Conservation (phyloP, 2,329 filamentous ascomycete species). For the Alternaria gansuensis region DNA sequence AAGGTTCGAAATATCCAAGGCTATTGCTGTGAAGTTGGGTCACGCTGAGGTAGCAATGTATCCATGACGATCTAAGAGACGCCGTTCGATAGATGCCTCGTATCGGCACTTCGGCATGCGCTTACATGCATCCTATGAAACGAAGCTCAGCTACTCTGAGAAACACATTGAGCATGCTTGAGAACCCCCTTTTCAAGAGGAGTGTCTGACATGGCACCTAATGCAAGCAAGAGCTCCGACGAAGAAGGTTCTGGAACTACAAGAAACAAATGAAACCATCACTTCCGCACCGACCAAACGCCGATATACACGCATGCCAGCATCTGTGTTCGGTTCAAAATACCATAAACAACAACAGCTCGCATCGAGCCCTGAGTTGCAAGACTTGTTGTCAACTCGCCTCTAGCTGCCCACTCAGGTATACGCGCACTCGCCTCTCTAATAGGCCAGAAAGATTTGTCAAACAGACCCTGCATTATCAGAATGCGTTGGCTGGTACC, state of each 20-base stretch:
- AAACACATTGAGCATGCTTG: background rate
- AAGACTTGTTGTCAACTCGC: background rate
- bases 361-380: background rate
- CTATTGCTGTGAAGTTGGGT: background rate
- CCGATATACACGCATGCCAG: background rate
- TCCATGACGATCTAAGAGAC: background rate
- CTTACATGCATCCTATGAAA: background rate
- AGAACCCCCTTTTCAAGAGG: background rate
- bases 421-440: slow-evolving; percentile 5
- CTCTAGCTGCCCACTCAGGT: slow-evolving; percentile 11
- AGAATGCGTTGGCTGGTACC: slow-evolving; percentile 19
- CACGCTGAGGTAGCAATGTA: background rate
- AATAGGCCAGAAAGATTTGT: slow-evolving; percentile 32
- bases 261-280: background rate
- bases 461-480: slow-evolving; percentile 12
- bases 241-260: background rate
- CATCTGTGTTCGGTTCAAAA: background rate
- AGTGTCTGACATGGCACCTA: background rate
- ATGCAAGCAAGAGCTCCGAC: background rate
- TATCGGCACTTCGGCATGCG: slow-evolving; percentile 23
- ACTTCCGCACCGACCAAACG: background rate
- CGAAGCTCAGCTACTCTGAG: background rate
- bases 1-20: background rate
- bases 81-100: background rate
- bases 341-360: background rate